phyloP scores from a whole-genome alignment of 331 rosid genomes.

The Pyrus hybrid region DNA sequence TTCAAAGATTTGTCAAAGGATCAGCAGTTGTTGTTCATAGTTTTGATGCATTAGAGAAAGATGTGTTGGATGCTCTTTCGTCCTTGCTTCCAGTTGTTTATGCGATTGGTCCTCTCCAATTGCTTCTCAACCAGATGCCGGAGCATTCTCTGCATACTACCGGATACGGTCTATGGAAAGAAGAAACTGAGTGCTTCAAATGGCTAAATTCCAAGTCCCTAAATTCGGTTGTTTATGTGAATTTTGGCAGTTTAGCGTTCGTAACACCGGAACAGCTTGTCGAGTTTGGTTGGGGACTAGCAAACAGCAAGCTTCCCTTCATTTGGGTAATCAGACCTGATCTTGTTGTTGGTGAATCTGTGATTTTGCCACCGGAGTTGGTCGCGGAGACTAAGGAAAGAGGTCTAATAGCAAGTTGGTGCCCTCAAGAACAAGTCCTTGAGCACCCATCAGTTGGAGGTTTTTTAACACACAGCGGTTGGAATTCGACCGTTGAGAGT shows the following conservation, averaged over 20 bases:
- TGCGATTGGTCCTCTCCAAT: conserved; percentile 39
- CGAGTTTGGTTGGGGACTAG: conserved; percentile 48
- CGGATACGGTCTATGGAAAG: conserved; percentile 36
- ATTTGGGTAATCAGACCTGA: conserved; percentile 51
- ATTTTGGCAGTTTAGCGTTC: conserved; percentile 15
- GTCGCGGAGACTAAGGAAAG: background rate
- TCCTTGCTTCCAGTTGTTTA: conserved; percentile 25
- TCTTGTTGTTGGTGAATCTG: conserved; percentile 10
- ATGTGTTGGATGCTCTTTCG: conserved; percentile 26
- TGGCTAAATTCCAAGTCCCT: conserved; percentile 33
- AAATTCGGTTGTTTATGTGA: conserved; percentile 19
- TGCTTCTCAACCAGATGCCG: conserved; percentile 20
- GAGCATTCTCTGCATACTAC: background rate
- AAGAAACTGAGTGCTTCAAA: conserved; percentile 36
- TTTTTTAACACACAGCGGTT: background rate
- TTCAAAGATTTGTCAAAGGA: background rate
- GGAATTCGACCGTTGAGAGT: background rate
- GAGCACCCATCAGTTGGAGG: background rate
- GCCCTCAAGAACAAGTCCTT: background rate
- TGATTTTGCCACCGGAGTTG: no score
- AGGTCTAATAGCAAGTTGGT: background rate
- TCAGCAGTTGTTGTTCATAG: conserved; percentile 22
- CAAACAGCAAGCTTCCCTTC: conserved; percentile 31
- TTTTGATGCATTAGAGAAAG: conserved; percentile 32
- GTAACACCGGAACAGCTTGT: background rate